Conservation (phyloP, 805 yeast species). For the Debaryomyces prosopidis region DNA sequence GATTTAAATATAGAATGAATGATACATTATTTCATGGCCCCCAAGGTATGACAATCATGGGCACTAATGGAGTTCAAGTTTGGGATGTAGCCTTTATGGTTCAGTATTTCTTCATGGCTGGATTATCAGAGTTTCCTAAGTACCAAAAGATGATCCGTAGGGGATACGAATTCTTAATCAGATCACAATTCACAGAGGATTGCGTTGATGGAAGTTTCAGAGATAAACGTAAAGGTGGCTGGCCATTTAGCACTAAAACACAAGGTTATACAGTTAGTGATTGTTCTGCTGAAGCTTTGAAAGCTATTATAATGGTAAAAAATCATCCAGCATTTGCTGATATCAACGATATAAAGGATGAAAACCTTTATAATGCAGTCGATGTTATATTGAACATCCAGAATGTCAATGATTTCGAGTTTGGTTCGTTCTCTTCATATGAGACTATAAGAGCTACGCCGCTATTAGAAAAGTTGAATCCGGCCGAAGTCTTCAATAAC, state of each 20-base stretch:
- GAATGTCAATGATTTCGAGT: slow-evolving; percentile 74
- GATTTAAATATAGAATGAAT: slow-evolving; percentile 58
- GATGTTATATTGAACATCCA: slow-evolving; percentile 78
- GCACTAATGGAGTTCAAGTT: slow-evolving; percentile 95
- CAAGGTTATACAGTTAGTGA: slow-evolving; percentile 98
- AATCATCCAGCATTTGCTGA: slow-evolving; percentile 54
- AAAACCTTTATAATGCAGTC: slow-evolving; percentile 62
- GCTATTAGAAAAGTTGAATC: slow-evolving; percentile 74
- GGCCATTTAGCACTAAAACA: slow-evolving; percentile 94
- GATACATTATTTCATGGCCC: slow-evolving; percentile 85
- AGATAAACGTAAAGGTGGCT: slow-evolving; percentile 83
- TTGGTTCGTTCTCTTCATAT: slow-evolving; percentile 91
- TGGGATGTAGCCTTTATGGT: slow-evolving; percentile 96
- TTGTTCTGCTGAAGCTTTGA: slow-evolving; percentile 94
- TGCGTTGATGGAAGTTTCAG: slow-evolving; percentile 77
- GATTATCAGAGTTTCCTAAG: slow-evolving; percentile 68
- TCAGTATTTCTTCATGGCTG: slow-evolving; percentile 79
- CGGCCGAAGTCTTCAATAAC: slow-evolving; percentile 97
- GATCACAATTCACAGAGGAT: slow-evolving; percentile 84
- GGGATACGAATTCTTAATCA: slow-evolving; percentile 69
- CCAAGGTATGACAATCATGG: slow-evolving; percentile 90
- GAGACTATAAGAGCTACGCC: slow-evolving; percentile 84
- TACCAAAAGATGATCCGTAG: slow-evolving; percentile 62
- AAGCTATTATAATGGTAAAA: slow-evolving; percentile 90
- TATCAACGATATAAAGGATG: slow-evolving; percentile 53